Evolutionary conservation across 192 early-diverging fungal genomes (phyloP), one percentile per base, ranked within the genome.

Genomic region (Gamsiella multidivaricata): DNA sequence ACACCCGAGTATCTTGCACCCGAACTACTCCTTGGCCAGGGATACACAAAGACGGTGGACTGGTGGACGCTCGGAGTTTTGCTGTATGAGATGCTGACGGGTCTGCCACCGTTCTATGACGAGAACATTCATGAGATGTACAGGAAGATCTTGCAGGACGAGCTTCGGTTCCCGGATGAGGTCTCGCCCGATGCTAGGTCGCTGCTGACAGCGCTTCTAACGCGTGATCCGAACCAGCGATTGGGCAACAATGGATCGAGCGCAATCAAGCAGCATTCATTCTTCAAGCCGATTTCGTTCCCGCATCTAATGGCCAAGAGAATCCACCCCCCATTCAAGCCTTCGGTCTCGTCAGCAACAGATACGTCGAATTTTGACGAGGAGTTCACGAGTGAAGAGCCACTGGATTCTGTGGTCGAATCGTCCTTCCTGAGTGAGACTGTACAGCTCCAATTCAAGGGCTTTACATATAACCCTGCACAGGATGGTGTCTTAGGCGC

Each of bases 321-420:
- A 82, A 88, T 96, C 67, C 88, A 93, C 54, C 96, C 97, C 41
- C 94, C 94, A 15, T 97, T 96, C 87, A 95, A 96, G 80, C 96
- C 96, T 22, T 91, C 90, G 51, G 96, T 97, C 4, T 83, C 86
- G 18, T 94, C 91, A 33, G 93, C 94, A 5, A 89, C 88, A 47
- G 97, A 98, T 74, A 98, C 96, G 14, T 94, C 95, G 79, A 98
- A 98, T 82, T 98, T 98, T 90, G 97, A 98, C 72, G 93, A 95
- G 61, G 96, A 97, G 82, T 98, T 98, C 68, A 98, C 97, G 8
- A 91, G 92, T n/a, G 96, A 98, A 63, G 84, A 89, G 15, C 94
- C 97, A 6, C 85, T 89, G 63, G 97, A 98, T 80, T 97, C 95
- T 25, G 85, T 94, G 28, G 89, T 93, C 5, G 88, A 96, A 26